phyloP scores from a whole-genome alignment of 768 basidiomycete species.

The Agrocybe chaxingu region DNA sequence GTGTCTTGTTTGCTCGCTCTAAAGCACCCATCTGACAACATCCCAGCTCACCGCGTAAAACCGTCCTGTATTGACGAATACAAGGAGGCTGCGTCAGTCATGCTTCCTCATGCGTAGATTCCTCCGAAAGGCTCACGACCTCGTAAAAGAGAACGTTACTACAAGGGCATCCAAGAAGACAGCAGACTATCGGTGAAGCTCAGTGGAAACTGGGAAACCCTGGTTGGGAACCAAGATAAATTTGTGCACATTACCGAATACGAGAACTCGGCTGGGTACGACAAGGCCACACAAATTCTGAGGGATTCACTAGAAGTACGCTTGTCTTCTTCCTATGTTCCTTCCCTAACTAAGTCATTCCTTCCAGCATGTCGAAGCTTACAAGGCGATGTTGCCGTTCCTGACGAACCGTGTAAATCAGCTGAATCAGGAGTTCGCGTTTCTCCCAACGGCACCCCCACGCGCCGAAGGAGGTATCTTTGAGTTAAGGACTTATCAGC shows the following conservation, averaged over 20 bases:
- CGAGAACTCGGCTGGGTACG: constrained; percentile 89
- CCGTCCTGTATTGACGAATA: constrained; percentile 82
- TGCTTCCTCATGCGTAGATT: neutral
- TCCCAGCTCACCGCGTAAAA: constrained; percentile 78
- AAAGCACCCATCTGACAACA: constrained; percentile 1
- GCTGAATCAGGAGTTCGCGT: constrained; percentile 91
- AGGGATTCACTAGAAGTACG: constrained; percentile 58
- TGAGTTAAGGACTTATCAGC: constrained; percentile 85
- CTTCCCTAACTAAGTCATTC: constrained; percentile 6
- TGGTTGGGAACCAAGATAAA: constrained; percentile 87
- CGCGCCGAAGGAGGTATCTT: constrained; percentile 87
- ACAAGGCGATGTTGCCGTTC: constrained; percentile 73
- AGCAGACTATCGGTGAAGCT: constrained; percentile 77
- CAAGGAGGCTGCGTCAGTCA: constrained; percentile 78
- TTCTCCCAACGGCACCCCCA: constrained; percentile 89
- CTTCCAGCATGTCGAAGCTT: constrained; percentile 60
- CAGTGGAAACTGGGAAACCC: constrained; percentile 90
- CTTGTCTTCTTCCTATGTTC: constrained; percentile 3
- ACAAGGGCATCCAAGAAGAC: constrained; percentile 74
- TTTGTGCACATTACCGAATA: constrained; percentile 86
- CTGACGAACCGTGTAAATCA: constrained; percentile 72
- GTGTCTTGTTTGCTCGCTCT: constrained; percentile 19
- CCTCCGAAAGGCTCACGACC: neutral
- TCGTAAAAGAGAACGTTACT: constrained; percentile 70
- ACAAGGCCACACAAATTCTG: constrained; percentile 67